Conservation (phyloP, 2,329 filamentous ascomycete genomes). For the Sarocladium oryzae region DNA sequence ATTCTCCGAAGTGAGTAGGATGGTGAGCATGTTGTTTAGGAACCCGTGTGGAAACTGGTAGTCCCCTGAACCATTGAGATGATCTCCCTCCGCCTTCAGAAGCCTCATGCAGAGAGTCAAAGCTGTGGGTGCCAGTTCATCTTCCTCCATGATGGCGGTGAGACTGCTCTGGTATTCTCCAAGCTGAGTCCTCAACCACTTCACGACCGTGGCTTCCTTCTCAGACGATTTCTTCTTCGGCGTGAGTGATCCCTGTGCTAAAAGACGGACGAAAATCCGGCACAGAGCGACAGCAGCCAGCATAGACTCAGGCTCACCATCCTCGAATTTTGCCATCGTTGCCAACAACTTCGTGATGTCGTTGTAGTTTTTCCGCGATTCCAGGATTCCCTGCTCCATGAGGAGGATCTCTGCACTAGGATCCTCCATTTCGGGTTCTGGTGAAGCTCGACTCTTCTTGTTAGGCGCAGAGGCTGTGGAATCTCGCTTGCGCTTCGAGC, state of each 20-base stretch:
- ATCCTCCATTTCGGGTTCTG: slow-evolving; percentile 37
- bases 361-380: slow-evolving; percentile 88
- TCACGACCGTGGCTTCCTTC: slow-evolving; percentile 66
- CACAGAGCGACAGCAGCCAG: slow-evolving; percentile 76
- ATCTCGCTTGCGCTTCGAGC: slow-evolving; percentile 47
- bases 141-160: slow-evolving; percentile 52
- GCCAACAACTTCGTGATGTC: slow-evolving; percentile 71
- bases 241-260: slow-evolving; percentile 65
- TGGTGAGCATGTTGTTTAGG: slow-evolving; percentile 57
- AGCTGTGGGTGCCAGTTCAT: slow-evolving; percentile 59
- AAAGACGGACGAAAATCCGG: slow-evolving; percentile 75
- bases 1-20: slow-evolving; percentile 51
- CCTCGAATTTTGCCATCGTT: slow-evolving; percentile 40
- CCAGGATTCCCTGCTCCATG: slow-evolving; percentile 73
- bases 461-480: slow-evolving; percentile 35
- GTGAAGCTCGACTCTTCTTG: slow-evolving; percentile 46
- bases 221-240: slow-evolving; percentile 60
- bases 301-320: slow-evolving; percentile 47
- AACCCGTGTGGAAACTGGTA: slow-evolving; percentile 64
- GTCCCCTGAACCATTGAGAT: slow-evolving; percentile 53
- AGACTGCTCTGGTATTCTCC: slow-evolving; percentile 63
- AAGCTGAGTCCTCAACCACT: slow-evolving; percentile 73
- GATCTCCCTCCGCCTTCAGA: slow-evolving; percentile 69
- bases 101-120: slow-evolving; percentile 78
- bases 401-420: slow-evolving; percentile 60